Conservation (phyloP, 2,329 filamentous ascomycete genomes). For the Hypoxylon sp. region DNA sequence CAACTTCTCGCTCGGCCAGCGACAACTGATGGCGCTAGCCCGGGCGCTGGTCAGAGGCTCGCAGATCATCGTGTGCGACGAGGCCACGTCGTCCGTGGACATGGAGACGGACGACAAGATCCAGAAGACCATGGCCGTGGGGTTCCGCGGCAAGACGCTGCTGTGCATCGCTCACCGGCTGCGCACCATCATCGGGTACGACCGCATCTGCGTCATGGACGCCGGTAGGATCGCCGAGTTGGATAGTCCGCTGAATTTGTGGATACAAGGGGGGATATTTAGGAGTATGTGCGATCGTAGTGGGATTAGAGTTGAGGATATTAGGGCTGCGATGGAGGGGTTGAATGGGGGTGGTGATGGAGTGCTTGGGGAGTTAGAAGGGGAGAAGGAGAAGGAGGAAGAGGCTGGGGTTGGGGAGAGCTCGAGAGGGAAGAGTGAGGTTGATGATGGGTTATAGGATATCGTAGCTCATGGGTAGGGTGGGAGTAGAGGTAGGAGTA, state of each 20-base stretch:
- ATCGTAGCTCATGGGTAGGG: neutral
- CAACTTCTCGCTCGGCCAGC: slow-evolving; percentile 95
- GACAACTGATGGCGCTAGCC: slow-evolving; percentile 94
- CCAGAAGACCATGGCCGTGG: slow-evolving; percentile 86
- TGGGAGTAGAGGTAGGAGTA: neutral
- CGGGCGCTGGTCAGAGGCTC: slow-evolving; percentile 89
- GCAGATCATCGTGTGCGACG: slow-evolving; percentile 96
- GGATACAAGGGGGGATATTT: slow-evolving; percentile 77
- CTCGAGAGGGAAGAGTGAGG: slow-evolving; percentile 29
- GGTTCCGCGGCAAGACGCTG: slow-evolving; percentile 88
- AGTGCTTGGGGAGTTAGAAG: slow-evolving; percentile 1
- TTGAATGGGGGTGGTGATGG: slow-evolving; percentile 43
- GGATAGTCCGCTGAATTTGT: slow-evolving; percentile 81
- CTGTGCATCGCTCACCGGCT: slow-evolving; percentile 94
- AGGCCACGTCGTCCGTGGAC: slow-evolving; percentile 93
- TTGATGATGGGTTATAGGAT: slow-evolving; percentile 22
- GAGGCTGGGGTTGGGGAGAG: slow-evolving; percentile 35
- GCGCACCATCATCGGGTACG: slow-evolving; percentile 93
- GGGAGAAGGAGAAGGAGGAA: slow-evolving; percentile 1
- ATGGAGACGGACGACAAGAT: slow-evolving; percentile 98
- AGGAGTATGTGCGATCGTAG: slow-evolving; percentile 90
- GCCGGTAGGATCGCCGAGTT: slow-evolving; percentile 88
- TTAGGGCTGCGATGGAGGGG: slow-evolving; percentile 61
- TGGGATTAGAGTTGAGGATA: slow-evolving; percentile 76
- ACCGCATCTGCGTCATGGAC: slow-evolving; percentile 98